Conservation (phyloP, 169 alveolate genomes). For the Cryptosporidium tyzzeri region DNA sequence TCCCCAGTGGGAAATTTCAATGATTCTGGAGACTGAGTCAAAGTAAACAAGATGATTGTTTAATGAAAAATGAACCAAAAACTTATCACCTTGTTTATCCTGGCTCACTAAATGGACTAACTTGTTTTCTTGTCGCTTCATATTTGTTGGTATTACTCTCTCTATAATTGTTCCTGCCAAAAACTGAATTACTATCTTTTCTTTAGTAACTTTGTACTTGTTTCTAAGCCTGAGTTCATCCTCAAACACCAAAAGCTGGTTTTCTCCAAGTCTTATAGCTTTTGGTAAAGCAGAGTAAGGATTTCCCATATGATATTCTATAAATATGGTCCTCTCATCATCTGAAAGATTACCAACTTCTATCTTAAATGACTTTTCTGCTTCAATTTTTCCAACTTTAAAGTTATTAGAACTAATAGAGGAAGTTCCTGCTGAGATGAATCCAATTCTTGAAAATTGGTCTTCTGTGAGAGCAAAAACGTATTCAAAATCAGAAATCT, state of each 20-base stretch:
- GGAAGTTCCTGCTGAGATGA: slow-evolving; percentile 54
- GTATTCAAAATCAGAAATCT: slow-evolving; percentile 14
- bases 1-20: slow-evolving; percentile 91
- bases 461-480: slow-evolving; percentile 13
- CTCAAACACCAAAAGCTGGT: slow-evolving; percentile 51
- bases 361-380: slow-evolving; percentile 7
- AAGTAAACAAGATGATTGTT: slow-evolving; percentile 75
- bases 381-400: background rate
- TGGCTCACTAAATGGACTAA: background rate
- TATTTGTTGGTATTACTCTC: slow-evolving; percentile 20
- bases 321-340: slow-evolving; percentile 19
- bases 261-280: slow-evolving; percentile 51
- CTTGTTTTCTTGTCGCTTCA: slow-evolving; percentile 60
- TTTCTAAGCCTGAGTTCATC: slow-evolving; percentile 11
- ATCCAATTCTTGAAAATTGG: slow-evolving; percentile 27
- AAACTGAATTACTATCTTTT: slow-evolving; percentile 46
- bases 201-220: slow-evolving; percentile 23
- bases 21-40: slow-evolving; percentile 78
- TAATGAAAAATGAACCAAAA: slow-evolving; percentile 52
- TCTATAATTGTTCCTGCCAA: slow-evolving; percentile 43
- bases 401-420: slow-evolving; percentile 10
- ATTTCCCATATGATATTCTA: slow-evolving; percentile 44
- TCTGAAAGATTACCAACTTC: slow-evolving; percentile 18
- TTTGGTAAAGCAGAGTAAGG: slow-evolving; percentile 33
- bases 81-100: background rate